Evolutionary conservation across 129 eudicot species (phyloP), one percentile per base, ranked within the genome.

Genomic region (Helianthus tuberosus): DNA sequence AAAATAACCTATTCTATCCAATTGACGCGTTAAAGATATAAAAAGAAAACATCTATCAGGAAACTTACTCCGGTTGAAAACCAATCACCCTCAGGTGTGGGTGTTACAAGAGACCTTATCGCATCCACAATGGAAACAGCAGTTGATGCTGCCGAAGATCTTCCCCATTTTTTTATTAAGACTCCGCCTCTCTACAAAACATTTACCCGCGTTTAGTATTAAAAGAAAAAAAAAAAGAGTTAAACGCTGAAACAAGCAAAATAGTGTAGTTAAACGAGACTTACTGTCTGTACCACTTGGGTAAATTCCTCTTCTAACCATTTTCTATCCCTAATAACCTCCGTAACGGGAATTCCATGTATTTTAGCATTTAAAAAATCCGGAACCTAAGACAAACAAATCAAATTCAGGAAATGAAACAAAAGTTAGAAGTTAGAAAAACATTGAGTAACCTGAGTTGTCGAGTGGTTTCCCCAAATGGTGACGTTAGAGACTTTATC

Each of bases 381-480:
- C 0, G 99, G 99, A 54, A 94, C 99, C 99, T 94, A 84, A 71
- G 36, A 39, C 38, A 64, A 46, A 72, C n/a, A 43, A 60, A 62
- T 20, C 35, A 44, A 1, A 62, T 17, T n/a, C 60, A 84, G 59
- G 65, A 50, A 49, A 51, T 71, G 66, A 66, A 54, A 65, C 20
- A 43, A n/a, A 23, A 36, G 47, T 43, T 41, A 41, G 46, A 43
- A 43, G 10, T 43, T 3, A 43, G 57, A 2, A 15, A 32, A 50
- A 52, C 39, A 20, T 43, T 23, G 41, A 71, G 72, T 23, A 16
- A 90, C 97, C 96, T 94, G 99, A 80, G 99, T 94, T 38, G 97
- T 94, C 0, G 99, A 94, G 89, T 94, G 99, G 82, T 94, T 94
- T 49, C 99, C 99, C 99, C 99, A 94, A 75, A 94, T 94, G 63